Evolutionary conservation across 352 stramenopile genomes (phyloP).

Genomic region (Globisporangium middletonii): DNA sequence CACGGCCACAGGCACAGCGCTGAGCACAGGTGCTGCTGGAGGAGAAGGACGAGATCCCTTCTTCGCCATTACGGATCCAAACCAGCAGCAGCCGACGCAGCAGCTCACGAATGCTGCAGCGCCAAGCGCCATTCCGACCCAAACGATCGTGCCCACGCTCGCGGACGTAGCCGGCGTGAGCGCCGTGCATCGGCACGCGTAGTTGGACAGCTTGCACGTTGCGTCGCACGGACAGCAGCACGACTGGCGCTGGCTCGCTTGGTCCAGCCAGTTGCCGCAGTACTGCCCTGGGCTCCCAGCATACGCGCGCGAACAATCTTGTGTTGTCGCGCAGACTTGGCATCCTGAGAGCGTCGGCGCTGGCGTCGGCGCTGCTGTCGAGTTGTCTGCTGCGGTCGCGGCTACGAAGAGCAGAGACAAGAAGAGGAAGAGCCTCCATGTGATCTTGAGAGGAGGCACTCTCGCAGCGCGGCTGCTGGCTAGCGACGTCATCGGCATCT

Average conservation of each 20-base stretch:
- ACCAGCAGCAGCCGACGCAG: no score
- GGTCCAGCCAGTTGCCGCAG: conserved; percentile 26
- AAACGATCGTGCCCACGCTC: conserved; percentile 3
- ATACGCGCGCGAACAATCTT: conserved; percentile 23
- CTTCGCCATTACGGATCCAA: no score
- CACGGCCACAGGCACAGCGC: background rate
- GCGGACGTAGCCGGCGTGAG: background rate
- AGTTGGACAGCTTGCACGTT: conserved; percentile 12
- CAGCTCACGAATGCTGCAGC: conserved; percentile 1
- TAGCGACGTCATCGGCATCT: no score
- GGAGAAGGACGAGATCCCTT: no score
- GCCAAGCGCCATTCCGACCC: conserved; percentile 5
- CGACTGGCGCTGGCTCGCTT: conserved; percentile 10
- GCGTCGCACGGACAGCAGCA: conserved; percentile 24
- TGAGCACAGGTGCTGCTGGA: no score
- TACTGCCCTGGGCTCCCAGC: conserved; percentile 16
- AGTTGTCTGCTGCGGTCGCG: conserved; percentile 1
- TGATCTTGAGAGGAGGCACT: no score
- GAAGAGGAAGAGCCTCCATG: no score
- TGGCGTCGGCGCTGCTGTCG: background rate
- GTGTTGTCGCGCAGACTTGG: conserved; percentile 15
- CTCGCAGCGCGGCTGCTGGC: no score
- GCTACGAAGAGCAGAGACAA: background rate
- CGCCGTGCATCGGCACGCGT: conserved; percentile 5
- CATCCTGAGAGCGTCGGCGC: conserved; percentile 15